Conservation (phyloP, 257 asterid genomes). For the Plantago major region DNA sequence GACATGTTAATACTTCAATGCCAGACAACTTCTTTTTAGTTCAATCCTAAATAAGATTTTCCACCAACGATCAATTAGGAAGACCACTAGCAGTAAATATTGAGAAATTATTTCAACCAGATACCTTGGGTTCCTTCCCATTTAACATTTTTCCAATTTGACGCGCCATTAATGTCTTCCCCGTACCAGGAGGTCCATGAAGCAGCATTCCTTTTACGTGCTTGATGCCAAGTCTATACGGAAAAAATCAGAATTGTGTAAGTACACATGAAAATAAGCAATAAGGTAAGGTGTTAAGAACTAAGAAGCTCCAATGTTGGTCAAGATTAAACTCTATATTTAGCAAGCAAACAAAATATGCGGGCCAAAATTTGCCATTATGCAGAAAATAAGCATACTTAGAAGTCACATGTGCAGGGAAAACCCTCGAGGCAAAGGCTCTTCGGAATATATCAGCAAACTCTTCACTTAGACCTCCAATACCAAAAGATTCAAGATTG, state of each 20-base stretch:
- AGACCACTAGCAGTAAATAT: conserved; percentile 16
- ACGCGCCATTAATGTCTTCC: conserved; percentile 98
- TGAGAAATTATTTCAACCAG: conserved; percentile 12
- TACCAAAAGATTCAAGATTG: conserved; percentile 84
- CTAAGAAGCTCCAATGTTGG: not conserved
- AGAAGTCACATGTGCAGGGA: conserved; percentile 90
- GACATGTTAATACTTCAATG: too few relatives aligned
- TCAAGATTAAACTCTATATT: conserved; percentile 6
- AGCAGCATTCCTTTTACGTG: conserved; percentile 99
- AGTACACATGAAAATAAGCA: conserved; percentile 14
- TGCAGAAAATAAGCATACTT: conserved; percentile 51
- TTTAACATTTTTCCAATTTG: conserved; percentile 97
- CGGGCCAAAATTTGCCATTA: conserved; percentile 8
- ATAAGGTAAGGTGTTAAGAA: not conserved
- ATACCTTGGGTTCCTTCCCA: conserved; percentile 99
- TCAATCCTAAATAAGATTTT: conserved; percentile 12
- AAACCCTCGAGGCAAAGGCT: conserved; percentile 99
- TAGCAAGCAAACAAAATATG: conserved; percentile 15
- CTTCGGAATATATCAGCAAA: conserved; percentile 97
- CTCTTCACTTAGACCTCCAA: conserved; percentile 96
- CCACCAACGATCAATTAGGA: conserved; percentile 18
- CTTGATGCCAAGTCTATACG: conserved; percentile 84
- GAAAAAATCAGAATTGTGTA: conserved; percentile 17
- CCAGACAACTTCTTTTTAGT: conserved; percentile 6
- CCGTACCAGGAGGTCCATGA: conserved; percentile 99